These are phyloP conservation scores for Pythium brachiatum DNA, from an alignment of 352 stramenopile species.

Conservation along the genomic window DNA sequence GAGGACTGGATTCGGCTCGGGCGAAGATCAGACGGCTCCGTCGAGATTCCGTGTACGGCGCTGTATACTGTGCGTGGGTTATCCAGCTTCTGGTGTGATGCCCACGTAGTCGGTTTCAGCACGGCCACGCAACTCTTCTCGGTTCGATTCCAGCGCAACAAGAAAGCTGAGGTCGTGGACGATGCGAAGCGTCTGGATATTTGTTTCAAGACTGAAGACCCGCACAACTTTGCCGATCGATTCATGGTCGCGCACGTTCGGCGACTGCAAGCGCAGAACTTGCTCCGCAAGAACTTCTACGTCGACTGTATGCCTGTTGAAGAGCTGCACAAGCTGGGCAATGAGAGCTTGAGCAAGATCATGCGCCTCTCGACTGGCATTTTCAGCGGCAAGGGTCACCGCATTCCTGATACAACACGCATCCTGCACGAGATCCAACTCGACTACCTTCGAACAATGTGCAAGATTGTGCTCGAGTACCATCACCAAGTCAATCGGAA, in stretches of 20 bases:
- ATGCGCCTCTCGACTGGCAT: slow-evolving; percentile 53
- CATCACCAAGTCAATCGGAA: slow-evolving; percentile 58
- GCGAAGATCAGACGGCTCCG: slow-evolving; percentile 38
- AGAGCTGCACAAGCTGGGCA: slow-evolving; percentile 78
- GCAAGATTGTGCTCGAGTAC: slow-evolving; percentile 88
- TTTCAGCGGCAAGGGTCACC: slow-evolving; percentile 68
- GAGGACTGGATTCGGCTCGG: slow-evolving; percentile 66
- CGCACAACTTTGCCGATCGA: slow-evolving; percentile 70
- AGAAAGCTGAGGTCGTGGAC: slow-evolving; percentile 54
- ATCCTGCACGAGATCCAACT: slow-evolving; percentile 89
- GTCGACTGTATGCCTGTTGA: slow-evolving; percentile 85
- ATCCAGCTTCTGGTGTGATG: slow-evolving; percentile 66
- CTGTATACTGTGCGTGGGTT: slow-evolving; percentile 59
- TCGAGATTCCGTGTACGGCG: slow-evolving; percentile 70
- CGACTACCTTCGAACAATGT: slow-evolving; percentile 91
- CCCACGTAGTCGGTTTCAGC: slow-evolving; percentile 58
- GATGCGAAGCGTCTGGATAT: slow-evolving; percentile 52
- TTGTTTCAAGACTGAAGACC: slow-evolving; percentile 83
- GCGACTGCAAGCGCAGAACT: slow-evolving; percentile 62
- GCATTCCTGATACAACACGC: slow-evolving; percentile 67
- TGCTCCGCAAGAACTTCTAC: slow-evolving; percentile 77
- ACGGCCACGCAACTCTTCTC: slow-evolving; percentile 38
- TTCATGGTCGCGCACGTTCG: slow-evolving; percentile 58
- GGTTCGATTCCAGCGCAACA: slow-evolving; percentile 63
- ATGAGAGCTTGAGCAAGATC: slow-evolving; percentile 79